Percentiles rank a stretch among this genome's conserved stretches.
These are phyloP conservation scores for Dryadomyces quercivorus DNA, from an alignment of 2,329 filamentous ascomycete species.

Conservation along the genomic window DNA sequence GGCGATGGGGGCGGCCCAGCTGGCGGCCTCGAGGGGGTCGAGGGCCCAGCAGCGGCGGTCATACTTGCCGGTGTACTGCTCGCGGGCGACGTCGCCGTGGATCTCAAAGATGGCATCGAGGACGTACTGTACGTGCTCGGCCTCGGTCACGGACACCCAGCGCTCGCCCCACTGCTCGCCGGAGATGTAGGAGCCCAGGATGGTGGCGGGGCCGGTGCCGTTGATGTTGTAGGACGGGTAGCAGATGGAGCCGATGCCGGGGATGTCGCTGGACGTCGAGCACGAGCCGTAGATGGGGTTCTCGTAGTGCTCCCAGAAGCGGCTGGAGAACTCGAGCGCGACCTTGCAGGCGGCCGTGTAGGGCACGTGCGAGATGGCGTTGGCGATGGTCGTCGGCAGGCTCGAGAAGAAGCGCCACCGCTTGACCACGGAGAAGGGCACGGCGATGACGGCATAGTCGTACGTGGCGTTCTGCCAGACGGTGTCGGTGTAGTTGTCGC, in stretches of 20 bases:
- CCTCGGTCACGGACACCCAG: constrained; percentile 36
- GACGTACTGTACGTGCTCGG: constrained; percentile 49
- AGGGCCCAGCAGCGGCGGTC: constrained; percentile 53
- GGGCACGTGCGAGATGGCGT: constrained; percentile 33
- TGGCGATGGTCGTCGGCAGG: constrained; percentile 28
- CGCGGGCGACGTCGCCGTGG: constrained; percentile 46
- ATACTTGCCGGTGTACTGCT: constrained; percentile 54
- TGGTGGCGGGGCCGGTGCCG: constrained; percentile 45
- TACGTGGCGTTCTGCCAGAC: constrained; percentile 36
- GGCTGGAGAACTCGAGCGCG: constrained; percentile 54
- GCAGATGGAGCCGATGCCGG: constrained; percentile 49
- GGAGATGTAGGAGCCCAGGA: constrained; percentile 47
- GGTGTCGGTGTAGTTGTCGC: constrained; percentile 26
- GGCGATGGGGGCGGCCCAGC: constrained; percentile 47
- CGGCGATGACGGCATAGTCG: constrained; percentile 55
- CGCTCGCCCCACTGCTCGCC: constrained; percentile 25
- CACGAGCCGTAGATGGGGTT: constrained; percentile 53
- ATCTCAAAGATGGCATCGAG: constrained; percentile 55
- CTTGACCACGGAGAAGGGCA: constrained; percentile 52
- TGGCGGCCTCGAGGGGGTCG: constrained; percentile 48
- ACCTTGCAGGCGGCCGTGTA: constrained; percentile 42
- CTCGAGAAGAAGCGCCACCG: constrained; percentile 37
- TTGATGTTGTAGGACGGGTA: constrained; percentile 59
- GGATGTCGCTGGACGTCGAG: constrained; percentile 41
- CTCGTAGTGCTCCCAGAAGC: constrained; percentile 42